These are phyloP conservation scores for Paraphaeosphaeria sporulosa DNA, from an alignment of 2,329 filamentous ascomycete species.

Conservation along the genomic window DNA sequence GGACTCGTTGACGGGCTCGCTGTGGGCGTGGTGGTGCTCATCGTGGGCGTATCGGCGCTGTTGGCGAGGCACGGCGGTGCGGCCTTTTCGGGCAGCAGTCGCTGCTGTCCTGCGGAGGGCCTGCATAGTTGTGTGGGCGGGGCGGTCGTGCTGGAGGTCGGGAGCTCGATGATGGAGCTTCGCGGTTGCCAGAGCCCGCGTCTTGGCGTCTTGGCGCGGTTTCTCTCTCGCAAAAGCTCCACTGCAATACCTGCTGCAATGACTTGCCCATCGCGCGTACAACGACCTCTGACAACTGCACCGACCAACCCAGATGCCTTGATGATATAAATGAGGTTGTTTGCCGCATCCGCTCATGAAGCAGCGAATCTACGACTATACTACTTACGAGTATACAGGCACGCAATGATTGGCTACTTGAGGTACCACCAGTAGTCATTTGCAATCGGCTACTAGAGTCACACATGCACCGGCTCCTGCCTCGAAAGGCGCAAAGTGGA, in stretches of 20 bases:
- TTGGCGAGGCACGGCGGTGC: constrained; percentile 45
- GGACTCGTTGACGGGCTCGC: constrained; percentile 54
- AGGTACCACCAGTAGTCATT: neutral
- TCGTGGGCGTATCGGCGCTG: constrained; percentile 52
- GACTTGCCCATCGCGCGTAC: too few species aligned
- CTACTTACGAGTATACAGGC: neutral
- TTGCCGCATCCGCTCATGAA: neutral
- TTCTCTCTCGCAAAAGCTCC: neutral
- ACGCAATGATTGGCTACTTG: neutral
- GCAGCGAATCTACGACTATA: neutral
- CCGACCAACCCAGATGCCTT: neutral
- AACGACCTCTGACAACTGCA: too few species aligned
- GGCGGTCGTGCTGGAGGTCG: constrained; percentile 29
- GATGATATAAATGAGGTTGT: neutral
- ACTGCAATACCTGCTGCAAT: neutral
- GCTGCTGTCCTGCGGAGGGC: constrained; percentile 54
- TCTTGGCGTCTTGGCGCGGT: constrained; percentile 29
- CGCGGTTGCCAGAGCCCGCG: constrained; percentile 21
- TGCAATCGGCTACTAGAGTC: neutral
- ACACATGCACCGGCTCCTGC: neutral
- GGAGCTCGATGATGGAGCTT: constrained; percentile 38
- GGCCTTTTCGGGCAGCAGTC: constrained; percentile 51
- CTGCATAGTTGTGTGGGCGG: constrained; percentile 50
- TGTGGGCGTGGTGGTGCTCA: constrained; percentile 40
- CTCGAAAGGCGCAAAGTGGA: too few species aligned